Conservation (phyloP, 1,284 basidiomycete genomes). For the Leccinum griseonigrum region DNA sequence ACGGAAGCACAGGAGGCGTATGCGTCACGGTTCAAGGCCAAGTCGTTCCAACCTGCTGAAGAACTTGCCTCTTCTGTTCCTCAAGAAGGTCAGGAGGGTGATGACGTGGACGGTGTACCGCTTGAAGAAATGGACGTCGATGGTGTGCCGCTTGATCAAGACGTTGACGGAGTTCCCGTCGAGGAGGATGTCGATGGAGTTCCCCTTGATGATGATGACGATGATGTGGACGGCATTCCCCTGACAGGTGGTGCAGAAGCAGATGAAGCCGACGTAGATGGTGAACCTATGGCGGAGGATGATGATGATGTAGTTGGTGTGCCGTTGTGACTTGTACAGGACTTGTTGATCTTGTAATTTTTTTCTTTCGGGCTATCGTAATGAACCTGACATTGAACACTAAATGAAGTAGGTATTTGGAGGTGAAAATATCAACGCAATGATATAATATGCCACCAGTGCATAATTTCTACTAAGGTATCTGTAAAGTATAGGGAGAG, state of each 20-base stretch:
- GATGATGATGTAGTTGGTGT: slow-evolving; percentile 23
- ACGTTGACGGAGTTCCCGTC: slow-evolving; percentile 40
- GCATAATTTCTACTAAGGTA: background rate
- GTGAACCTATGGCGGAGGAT: slow-evolving; percentile 32
- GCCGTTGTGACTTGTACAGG: slow-evolving; percentile 15
- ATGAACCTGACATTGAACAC: background rate
- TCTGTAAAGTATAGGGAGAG: background rate
- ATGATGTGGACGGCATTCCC: slow-evolving; percentile 36
- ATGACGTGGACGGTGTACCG: slow-evolving; percentile 38
- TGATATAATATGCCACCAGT: background rate
- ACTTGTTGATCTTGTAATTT: background rate
- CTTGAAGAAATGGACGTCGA: slow-evolving; percentile 40
- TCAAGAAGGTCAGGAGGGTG: slow-evolving; percentile 37
- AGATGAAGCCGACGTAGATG: slow-evolving; percentile 26
- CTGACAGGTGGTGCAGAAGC: slow-evolving; percentile 22
- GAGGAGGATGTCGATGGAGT: slow-evolving; percentile 35
- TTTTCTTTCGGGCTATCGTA: background rate
- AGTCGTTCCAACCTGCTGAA: slow-evolving; percentile 70
- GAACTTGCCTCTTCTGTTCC: slow-evolving; percentile 33
- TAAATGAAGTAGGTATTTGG: background rate
- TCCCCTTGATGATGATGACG: slow-evolving; percentile 20
- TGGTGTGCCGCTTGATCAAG: slow-evolving; percentile 43
- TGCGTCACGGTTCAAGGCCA: slow-evolving; percentile 73
- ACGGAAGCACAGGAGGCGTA: slow-evolving; percentile 35
- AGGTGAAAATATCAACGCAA: background rate